phyloP scores from a whole-genome alignment of 1,139 yeast species.

The Candida anutae region DNA sequence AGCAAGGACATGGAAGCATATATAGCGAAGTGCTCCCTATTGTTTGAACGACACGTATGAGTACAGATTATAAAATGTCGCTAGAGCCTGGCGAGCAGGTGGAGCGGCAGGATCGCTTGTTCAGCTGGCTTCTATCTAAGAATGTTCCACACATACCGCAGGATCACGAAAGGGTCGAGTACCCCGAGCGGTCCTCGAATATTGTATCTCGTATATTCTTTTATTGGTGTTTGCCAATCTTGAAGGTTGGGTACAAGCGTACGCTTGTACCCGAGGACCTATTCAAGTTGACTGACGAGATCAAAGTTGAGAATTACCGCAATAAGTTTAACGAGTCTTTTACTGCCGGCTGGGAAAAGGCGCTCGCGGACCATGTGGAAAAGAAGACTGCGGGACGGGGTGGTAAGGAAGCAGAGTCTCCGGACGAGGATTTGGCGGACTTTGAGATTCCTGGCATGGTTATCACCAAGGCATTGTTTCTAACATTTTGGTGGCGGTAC shows the following conservation, averaged over 20 bases:
- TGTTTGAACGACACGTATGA: too few relatives aligned
- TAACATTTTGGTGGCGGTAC: constrained; percentile 23
- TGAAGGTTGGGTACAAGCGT: constrained; percentile 44
- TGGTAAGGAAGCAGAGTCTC: too few relatives aligned
- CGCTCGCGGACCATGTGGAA: constrained; percentile 13
- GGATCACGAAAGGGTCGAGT: constrained; percentile 31
- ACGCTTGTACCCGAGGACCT: constrained; percentile 42
- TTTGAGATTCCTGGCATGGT: constrained; percentile 9
- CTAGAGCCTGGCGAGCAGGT: too few relatives aligned
- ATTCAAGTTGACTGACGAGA: constrained; percentile 28
- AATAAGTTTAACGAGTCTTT: constrained; percentile 19
- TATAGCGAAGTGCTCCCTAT: too few relatives aligned
- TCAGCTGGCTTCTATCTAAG: constrained; percentile 23
- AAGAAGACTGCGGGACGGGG: too few relatives aligned
- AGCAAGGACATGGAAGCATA: too few relatives aligned
- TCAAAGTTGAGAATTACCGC: constrained; percentile 32
- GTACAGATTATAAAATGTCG: too few relatives aligned
- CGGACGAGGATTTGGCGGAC: constrained; percentile 21
- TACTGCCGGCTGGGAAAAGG: constrained; percentile 12
- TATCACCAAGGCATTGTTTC: constrained; percentile 15
- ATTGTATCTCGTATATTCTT: constrained; percentile 33
- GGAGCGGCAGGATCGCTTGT: constrained; percentile 22
- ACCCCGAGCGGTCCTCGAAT: constrained; percentile 26
- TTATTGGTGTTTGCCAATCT: constrained; percentile 44
- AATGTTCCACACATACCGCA: constrained; percentile 31